Percentiles rank a stretch among this genome's conserved stretches.
These are phyloP conservation scores for Elymus sibiricus DNA, from an alignment of 176 grass and related monocot species.

Conservation along the genomic window DNA sequence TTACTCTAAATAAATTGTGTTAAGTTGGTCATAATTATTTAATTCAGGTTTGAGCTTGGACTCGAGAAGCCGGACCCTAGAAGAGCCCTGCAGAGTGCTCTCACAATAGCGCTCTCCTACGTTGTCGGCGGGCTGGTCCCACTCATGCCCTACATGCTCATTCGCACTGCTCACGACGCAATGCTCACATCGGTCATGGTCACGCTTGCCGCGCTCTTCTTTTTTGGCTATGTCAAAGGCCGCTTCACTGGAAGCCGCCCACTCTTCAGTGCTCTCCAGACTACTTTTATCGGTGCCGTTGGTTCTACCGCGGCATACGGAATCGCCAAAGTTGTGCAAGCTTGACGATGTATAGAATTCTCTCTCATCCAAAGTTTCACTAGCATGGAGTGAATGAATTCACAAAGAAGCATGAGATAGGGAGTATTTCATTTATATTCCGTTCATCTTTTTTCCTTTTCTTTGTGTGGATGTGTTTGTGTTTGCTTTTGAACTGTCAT, in stretches of 20 bases:
- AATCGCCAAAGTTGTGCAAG: conserved; percentile 71
- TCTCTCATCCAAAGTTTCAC: too few relatives aligned
- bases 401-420: too few relatives aligned
- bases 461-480: too few relatives aligned
- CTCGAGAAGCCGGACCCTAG: conserved; percentile 79
- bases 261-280: conserved; percentile 66
- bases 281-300: conserved; percentile 66
- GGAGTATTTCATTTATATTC: too few relatives aligned
- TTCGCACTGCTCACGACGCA: conserved; percentile 52
- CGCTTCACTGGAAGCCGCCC: conserved; percentile 70
- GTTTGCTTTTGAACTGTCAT: too few relatives aligned
- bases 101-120: conserved; percentile 72
- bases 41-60: conserved; percentile 73
- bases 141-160: conserved; percentile 76
- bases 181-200: conserved; percentile 69
- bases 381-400: too few relatives aligned
- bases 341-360: background rate
- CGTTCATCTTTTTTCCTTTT: too few relatives aligned
- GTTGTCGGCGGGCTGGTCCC: conserved; percentile 70
- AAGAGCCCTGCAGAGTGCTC: conserved; percentile 73
- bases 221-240: conserved; percentile 87
- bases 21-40: too few relatives aligned
- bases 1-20: too few relatives aligned
- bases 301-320: conserved; percentile 76
- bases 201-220: conserved; percentile 54